These are phyloP conservation scores for Nakazawaea ernobii DNA, from an alignment of 805 yeast species.

Conservation along the genomic window DNA sequence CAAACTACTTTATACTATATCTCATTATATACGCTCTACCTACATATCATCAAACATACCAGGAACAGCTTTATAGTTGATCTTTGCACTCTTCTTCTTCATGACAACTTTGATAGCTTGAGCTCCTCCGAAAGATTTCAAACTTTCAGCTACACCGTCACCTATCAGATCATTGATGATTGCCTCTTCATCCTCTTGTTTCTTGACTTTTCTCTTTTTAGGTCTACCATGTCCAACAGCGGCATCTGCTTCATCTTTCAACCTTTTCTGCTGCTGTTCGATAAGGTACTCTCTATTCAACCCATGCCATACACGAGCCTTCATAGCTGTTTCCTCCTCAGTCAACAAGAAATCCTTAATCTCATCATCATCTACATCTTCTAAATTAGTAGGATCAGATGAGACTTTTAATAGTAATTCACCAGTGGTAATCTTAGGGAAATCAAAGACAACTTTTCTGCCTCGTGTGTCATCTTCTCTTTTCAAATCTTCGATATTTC, in stretches of 20 bases:
- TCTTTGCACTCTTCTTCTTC: conserved; percentile 78
- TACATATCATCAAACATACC: conserved; percentile 30
- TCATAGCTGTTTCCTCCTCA: conserved; percentile 64
- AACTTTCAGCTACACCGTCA: conserved; percentile 34
- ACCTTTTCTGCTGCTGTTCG: conserved; percentile 78
- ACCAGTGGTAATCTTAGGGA: conserved; percentile 28
- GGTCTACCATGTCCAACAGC: conserved; percentile 69
- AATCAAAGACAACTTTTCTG: conserved; percentile 2
- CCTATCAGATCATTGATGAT: conserved; percentile 2
- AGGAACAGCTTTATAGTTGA: conserved; percentile 80
- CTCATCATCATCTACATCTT: conserved; percentile 84
- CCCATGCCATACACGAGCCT: conserved; percentile 86
- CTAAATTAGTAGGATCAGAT: conserved; percentile 57
- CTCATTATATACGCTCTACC: background rate
- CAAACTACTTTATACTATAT: background rate
- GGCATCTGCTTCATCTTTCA: conserved; percentile 82
- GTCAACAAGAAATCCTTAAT: conserved; percentile 54
- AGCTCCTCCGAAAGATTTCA: conserved; percentile 22
- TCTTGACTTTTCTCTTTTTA: conserved; percentile 37
- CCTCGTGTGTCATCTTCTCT: conserved; percentile 8
- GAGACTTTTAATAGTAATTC: conserved; percentile 47
- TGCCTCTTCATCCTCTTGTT: conserved; percentile 9
- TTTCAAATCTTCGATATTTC: conserved; percentile 6
- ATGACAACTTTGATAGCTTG: conserved; percentile 50
- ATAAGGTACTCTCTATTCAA: conserved; percentile 79